phyloP scores from a whole-genome alignment of 108 stramenopile genomes.

The Parmales sp. region DNA sequence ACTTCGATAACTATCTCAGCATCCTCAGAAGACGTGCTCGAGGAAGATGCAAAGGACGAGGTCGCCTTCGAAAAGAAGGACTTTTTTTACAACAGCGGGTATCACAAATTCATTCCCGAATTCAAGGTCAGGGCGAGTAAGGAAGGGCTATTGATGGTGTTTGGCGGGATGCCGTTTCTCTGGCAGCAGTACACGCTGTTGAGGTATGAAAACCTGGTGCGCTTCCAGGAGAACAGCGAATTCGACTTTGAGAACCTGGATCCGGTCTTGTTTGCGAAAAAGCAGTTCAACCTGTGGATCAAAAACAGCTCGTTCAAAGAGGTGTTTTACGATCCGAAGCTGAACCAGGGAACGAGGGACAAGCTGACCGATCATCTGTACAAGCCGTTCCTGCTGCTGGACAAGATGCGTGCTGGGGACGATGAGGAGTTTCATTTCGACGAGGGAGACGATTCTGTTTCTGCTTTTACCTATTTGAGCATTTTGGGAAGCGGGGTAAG shows the following conservation, averaged over 20 bases:
- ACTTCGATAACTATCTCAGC: not conserved
- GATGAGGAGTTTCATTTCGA: slow-evolving; percentile 10
- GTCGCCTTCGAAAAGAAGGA: not conserved
- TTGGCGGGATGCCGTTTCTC: slow-evolving; percentile 15
- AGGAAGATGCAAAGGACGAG: not conserved
- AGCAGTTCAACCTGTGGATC: not conserved
- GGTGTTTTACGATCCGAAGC: not conserved
- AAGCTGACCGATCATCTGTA: slow-evolving; percentile 11
- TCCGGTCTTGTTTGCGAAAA: not conserved
- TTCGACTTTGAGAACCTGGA: slow-evolving; percentile 2
- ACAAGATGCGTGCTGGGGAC: slow-evolving; percentile 11
- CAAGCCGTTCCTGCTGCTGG: slow-evolving; percentile 10
- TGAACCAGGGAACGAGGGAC: not conserved
- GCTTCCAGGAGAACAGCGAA: slow-evolving; percentile 9
- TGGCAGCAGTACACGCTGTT: slow-evolving; percentile 21
- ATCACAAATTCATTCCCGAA: not conserved
- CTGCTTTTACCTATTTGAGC: slow-evolving; percentile 12
- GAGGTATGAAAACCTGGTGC: slow-evolving; percentile 5
- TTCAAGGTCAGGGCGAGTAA: slow-evolving; percentile 7
- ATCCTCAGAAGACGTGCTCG: not conserved
- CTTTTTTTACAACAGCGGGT: slow-evolving; percentile 8
- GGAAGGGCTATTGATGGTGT: slow-evolving; percentile 5
- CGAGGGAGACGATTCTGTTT: not conserved
- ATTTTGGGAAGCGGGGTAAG: slow-evolving; percentile 12
- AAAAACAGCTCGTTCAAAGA: not conserved